Percentiles rank a stretch among this genome's conserved stretches.
phyloP scores from a whole-genome alignment of 192 early-diverging fungal species.

The Linnemannia zychae region DNA sequence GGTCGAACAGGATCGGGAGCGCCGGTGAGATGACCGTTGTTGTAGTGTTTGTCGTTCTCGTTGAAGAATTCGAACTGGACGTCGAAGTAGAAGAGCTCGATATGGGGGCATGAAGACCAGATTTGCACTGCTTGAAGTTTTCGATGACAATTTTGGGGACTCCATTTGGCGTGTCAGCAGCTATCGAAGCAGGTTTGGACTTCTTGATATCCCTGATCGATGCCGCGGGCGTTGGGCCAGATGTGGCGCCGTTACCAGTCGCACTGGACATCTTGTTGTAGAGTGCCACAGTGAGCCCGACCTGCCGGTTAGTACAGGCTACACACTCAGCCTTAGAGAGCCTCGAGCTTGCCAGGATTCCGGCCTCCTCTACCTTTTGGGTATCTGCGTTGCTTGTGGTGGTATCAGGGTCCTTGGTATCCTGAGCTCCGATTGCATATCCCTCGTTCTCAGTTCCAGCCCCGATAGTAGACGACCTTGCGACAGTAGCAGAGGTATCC shows the following conservation, averaged over 20 bases:
- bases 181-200: background rate
- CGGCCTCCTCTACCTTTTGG: background rate
- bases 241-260: background rate
- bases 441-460: background rate
- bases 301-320: background rate
- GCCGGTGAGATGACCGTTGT: conserved; percentile 18
- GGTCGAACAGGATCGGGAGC: conserved; percentile 35
- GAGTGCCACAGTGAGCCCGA: background rate
- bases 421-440: too few relatives aligned
- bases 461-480: background rate
- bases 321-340: conserved; percentile 7
- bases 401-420: background rate
- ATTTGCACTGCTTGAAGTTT: background rate
- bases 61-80: background rate
- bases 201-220: background rate
- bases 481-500: background rate
- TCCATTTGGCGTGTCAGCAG: background rate
- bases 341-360: conserved; percentile 1
- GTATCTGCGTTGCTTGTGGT: background rate
- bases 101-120: background rate
- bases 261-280: background rate
- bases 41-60: background rate
- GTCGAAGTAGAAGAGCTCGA: background rate
- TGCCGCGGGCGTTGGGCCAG: background rate
- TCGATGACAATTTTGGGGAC: conserved; percentile 11